Evolutionary conservation across 2,329 filamentous ascomycete species (phyloP).

Genomic region (Xylaria multiplex): DNA sequence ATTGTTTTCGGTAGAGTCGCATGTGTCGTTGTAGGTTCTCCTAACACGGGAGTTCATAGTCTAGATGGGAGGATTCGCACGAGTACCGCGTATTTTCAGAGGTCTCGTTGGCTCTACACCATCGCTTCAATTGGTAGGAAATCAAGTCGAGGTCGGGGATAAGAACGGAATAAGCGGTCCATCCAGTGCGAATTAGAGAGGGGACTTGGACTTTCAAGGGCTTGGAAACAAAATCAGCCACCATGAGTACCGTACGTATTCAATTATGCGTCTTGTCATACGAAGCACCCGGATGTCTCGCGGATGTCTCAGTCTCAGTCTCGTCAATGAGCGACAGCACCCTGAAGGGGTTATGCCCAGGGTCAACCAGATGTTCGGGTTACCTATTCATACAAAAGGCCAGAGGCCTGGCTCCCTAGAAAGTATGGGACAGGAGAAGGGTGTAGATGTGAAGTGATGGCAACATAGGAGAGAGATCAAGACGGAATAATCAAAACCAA

Average conservation of each 20-base stretch:
- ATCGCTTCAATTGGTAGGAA: conserved; percentile 15
- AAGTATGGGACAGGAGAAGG: not conserved
- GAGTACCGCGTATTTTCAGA: not conserved
- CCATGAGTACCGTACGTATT: conserved; percentile 4
- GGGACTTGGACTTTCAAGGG: conserved; percentile 2
- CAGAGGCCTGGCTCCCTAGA: not conserved
- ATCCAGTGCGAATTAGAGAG: conserved; percentile 19
- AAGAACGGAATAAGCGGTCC: not conserved
- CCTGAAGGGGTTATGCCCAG: conserved; percentile 18
- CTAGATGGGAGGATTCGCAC: conserved; percentile 5
- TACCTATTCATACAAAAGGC: conserved; percentile 10
- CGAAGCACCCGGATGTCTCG: conserved; percentile 39
- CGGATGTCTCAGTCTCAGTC: conserved; percentile 41
- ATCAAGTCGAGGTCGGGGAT: conserved; percentile 5
- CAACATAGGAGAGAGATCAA: conserved; percentile 12
- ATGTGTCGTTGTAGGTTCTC: conserved; percentile 17
- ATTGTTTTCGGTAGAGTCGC: conserved; percentile 16
- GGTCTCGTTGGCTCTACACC: conserved; percentile 21
- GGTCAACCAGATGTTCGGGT: conserved; percentile 8
- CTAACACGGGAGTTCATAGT: conserved; percentile 19
- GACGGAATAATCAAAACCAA: conserved; percentile 12
- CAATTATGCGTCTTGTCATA: conserved; percentile 32
- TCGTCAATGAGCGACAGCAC: conserved; percentile 17
- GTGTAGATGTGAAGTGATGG: not conserved
- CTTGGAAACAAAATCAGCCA: conserved; percentile 7